A percentile compares a stretch with the other conserved stretches of the same genome.
Evolutionary conservation across 2,329 filamentous ascomycete species (phyloP).

Genomic region (Aspergillus pseudoviridinutans): DNA sequence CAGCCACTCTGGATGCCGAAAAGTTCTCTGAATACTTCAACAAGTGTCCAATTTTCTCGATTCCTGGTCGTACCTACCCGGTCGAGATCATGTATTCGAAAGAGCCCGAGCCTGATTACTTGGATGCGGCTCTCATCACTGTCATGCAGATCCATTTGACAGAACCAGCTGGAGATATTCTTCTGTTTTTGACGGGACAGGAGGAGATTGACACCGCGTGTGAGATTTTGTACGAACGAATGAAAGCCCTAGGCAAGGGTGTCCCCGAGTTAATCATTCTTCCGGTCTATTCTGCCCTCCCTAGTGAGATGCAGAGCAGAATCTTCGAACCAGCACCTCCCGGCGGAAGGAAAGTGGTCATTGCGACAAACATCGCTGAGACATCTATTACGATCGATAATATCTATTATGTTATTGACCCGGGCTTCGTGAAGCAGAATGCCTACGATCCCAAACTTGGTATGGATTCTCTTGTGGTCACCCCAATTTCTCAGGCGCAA

Average conservation of each 20-base stretch:
- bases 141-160: slow-evolving; percentile 98
- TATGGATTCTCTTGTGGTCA: slow-evolving; percentile 95
- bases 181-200: slow-evolving; percentile 95
- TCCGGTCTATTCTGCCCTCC: slow-evolving; percentile 92
- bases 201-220: slow-evolving; percentile 96
- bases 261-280: slow-evolving; percentile 91
- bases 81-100: slow-evolving; percentile 94
- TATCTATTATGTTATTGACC: slow-evolving; percentile 95
- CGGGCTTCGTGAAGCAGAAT: slow-evolving; percentile 96
- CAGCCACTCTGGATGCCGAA: slow-evolving; percentile 91
- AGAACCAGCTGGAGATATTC: slow-evolving; percentile 85
- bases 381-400: slow-evolving; percentile 97
- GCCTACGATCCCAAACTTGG: slow-evolving; percentile 95
- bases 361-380: slow-evolving; percentile 97
- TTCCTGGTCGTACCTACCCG: slow-evolving; percentile 90
- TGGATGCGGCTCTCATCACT: slow-evolving; percentile 89
- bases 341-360: slow-evolving; percentile 87
- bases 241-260: slow-evolving; percentile 87
- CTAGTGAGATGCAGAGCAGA: slow-evolving; percentile 85
- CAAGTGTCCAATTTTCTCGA: slow-evolving; percentile 92
- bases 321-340: slow-evolving; percentile 92
- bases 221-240: slow-evolving; percentile 88
- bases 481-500: slow-evolving; percentile 93
- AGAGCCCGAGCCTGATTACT: slow-evolving; percentile 92
- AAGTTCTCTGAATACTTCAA: slow-evolving; percentile 98